phyloP scores from a whole-genome alignment of 164 flowering plant species.

The Liquidambar formosana region DNA sequence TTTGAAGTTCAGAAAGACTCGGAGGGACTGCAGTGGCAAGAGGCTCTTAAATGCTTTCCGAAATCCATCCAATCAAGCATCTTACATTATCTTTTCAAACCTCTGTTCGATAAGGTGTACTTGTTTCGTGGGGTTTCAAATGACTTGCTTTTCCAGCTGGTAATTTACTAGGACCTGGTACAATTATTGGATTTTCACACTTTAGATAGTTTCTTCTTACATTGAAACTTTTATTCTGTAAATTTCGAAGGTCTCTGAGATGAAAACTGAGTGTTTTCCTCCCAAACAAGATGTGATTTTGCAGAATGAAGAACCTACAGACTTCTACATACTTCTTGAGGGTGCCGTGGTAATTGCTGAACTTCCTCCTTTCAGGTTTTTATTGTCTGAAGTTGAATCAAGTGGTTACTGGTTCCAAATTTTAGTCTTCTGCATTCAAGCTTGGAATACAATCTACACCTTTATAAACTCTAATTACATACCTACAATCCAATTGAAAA shows the following conservation, averaged over 20 bases:
- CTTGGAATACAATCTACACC: no score
- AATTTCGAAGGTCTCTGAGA: slow-evolving; percentile 74
- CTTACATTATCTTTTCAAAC: slow-evolving; percentile 76
- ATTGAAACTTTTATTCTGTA: background rate
- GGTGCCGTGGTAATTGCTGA: slow-evolving; percentile 74
- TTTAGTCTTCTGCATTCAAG: no score
- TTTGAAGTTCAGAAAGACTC: slow-evolving; percentile 86
- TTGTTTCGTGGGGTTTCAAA: slow-evolving; percentile 82
- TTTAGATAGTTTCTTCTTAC: no score
- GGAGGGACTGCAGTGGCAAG: slow-evolving; percentile 91
- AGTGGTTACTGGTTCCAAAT: background rate
- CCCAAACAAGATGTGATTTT: no score
- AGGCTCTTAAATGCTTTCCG: slow-evolving; percentile 80
- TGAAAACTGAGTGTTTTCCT: slow-evolving; percentile 93
- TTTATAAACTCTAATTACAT: no score
- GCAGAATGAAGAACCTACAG: slow-evolving; percentile 97
- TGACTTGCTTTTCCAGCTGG: slow-evolving; percentile 91
- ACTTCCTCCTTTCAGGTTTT: background rate
- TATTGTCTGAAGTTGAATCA: background rate
- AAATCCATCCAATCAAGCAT: slow-evolving; percentile 95
- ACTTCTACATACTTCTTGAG: slow-evolving; percentile 75
- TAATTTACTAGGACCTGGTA: slow-evolving; percentile 24
- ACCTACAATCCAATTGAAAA: no score
- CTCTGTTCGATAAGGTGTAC: slow-evolving; percentile 72
- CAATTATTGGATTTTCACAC: slow-evolving; percentile 1